Evolutionary conservation across 2,329 filamentous ascomycete genomes (phyloP), one percentile per base, ranked within the genome.

Genomic region (Dactylellina leptospora): DNA sequence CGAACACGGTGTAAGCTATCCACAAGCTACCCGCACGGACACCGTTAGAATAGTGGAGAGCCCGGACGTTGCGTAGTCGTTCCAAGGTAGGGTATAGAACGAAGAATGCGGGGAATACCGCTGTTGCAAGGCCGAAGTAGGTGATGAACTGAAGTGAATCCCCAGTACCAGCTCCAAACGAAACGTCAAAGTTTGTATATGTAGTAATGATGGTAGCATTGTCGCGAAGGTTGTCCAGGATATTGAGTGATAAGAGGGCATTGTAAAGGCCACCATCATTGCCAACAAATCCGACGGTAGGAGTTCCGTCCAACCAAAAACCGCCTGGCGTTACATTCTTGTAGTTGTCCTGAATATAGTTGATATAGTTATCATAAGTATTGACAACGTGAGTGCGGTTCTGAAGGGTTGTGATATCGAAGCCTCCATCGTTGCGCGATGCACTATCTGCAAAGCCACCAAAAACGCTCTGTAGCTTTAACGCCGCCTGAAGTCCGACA

Each of bases 21-120:
- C 93, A 97, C 1, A 97, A 82, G 0, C 92, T 91, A 6, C 90
- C 82, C 0, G 90, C 88, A 10, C 90, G 85, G 25, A 96, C 92
- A 48, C 93, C 93, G 77, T 96, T 97, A 59, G 91, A 96, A 80
- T 96, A 97, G 79, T 97, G 89, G 27, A 97, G 82, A 13, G 90
- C 90, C 55, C 93, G 86, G 22, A 97, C 91, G 74, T 92, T 90
- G 53, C 87, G 83, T 9, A 92, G 82, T 23, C 92, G 85, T 79
- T 97, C 93, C 25, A 90, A 83, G n/a, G 91, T 96, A 0, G 92
- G 91, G 77, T 97, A 97, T 3, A 97, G 82, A 0, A 90, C 86
- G 76, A 96, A 96, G 82, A 97, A 93, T 11, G 89, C 91, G 0
- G 93, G 92, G 76, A 90, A 95, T 0, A 88, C 87, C 4, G 86